phyloP scores from a whole-genome alignment of 2,329 filamentous ascomycete genomes.

The Hypoxylon sp. region DNA sequence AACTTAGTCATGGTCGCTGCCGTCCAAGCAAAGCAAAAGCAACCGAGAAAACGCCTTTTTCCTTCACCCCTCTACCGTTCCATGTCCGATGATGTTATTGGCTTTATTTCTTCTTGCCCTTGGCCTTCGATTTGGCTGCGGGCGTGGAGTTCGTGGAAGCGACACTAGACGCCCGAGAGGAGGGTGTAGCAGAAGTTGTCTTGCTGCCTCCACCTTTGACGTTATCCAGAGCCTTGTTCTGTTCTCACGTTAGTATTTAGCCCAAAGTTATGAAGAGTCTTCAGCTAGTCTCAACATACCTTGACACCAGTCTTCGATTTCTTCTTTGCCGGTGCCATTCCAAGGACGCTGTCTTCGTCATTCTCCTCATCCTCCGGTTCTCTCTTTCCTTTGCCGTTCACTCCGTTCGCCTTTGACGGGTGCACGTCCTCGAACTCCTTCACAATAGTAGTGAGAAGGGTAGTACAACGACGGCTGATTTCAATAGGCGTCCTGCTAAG shows the following conservation, averaged over 20 bases:
- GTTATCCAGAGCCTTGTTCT: conserved; percentile 95
- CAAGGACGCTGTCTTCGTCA: conserved; percentile 83
- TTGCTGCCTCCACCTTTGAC: conserved; percentile 80
- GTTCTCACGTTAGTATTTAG: conserved; percentile 39
- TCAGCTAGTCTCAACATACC: conserved; percentile 63
- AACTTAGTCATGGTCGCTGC: not conserved
- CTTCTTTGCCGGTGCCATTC: conserved; percentile 90
- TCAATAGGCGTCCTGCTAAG: conserved; percentile 93
- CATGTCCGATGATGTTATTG: conserved; percentile 15
- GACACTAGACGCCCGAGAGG: conserved; percentile 90
- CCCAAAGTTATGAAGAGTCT: not conserved
- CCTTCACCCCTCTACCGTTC: conserved; percentile 19
- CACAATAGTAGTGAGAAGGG: conserved; percentile 91
- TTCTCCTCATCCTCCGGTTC: conserved; percentile 85
- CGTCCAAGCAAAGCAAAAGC: conserved; percentile 11
- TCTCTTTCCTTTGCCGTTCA: conserved; percentile 79
- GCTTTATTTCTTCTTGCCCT: conserved; percentile 66
- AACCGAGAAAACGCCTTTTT: conserved; percentile 25
- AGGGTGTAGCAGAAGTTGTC: conserved; percentile 77
- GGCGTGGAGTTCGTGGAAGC: conserved; percentile 76
- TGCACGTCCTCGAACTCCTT: conserved; percentile 87
- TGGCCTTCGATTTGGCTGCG: conserved; percentile 58
- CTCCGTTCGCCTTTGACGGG: conserved; percentile 65
- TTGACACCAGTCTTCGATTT: conserved; percentile 91
- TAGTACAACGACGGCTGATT: conserved; percentile 91